These are phyloP conservation scores for Cryptosporidium ryanae DNA, from an alignment of 169 alveolate species.

Conservation along the genomic window DNA sequence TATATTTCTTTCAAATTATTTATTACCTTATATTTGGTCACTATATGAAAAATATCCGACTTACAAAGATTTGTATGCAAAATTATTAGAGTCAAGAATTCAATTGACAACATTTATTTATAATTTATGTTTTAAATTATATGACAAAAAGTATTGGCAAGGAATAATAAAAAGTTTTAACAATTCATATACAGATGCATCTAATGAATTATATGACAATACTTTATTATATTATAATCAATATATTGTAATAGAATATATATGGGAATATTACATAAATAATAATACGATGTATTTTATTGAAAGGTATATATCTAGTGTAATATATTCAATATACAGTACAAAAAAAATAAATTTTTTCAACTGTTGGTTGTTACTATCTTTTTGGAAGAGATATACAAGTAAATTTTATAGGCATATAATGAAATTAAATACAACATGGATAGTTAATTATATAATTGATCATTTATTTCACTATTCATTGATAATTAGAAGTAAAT, in stretches of 20 bases:
- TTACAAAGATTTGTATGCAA: conserved; percentile 37
- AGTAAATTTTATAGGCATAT: conserved; percentile 40
- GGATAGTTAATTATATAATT: conserved; percentile 37
- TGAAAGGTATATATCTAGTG: conserved; percentile 44
- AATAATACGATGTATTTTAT: conserved; percentile 38
- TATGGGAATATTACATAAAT: conserved; percentile 55
- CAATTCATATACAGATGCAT: neutral
- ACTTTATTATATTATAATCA: conserved; percentile 36
- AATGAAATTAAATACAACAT: conserved; percentile 24
- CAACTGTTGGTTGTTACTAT: conserved; percentile 41
- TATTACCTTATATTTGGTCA: conserved; percentile 40
- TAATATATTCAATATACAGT: conserved; percentile 11
- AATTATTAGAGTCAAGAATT: conserved; percentile 5
- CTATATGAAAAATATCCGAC: conserved; percentile 64
- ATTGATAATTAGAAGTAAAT: conserved; percentile 23
- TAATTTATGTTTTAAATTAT: conserved; percentile 25
- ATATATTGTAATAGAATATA: conserved; percentile 43
- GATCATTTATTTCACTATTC: conserved; percentile 47
- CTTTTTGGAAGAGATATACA: conserved; percentile 73
- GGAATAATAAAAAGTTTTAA: conserved; percentile 15
- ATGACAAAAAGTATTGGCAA: conserved; percentile 51
- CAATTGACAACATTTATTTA: conserved; percentile 32
- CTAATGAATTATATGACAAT: conserved; percentile 8
- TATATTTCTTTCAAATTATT: conserved; percentile 15
- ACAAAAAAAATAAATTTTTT: conserved; percentile 3